Evolutionary conservation across 2,329 filamentous ascomycete genomes (phyloP), one percentile per base, ranked within the genome.

Genomic region (Dactylellina leptospora): DNA sequence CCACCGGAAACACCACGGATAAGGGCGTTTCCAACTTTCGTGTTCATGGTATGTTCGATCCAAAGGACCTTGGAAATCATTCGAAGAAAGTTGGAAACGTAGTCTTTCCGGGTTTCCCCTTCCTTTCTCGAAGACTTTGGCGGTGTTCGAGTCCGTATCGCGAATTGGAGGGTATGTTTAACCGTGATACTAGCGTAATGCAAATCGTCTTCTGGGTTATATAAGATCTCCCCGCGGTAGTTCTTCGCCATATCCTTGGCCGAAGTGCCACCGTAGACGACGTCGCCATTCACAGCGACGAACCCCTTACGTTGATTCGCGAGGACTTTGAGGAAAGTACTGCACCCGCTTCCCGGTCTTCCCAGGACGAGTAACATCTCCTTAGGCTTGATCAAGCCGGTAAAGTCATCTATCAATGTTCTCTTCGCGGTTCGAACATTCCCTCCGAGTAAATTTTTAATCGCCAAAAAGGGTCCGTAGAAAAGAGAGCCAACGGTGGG

Each of bases 351-450:
- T 0, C 91, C 90, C 0, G 91, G 91, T 72, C 87, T 85, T 25
- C 91, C 91, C 11, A 96, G 82, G 0, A 96, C 91, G 1, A 96
- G 83, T 0, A 93, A 85, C 91, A 96, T 96, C 82, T 96, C 92
- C 0, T 91, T 91, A 13, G 76, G 76, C 54, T 76, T 76, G 2
- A 72, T 61, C 48, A 76, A 63, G 42, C 76, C 76, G 5, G 69
- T 68, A 54, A 76, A 76, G 22, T 69, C 48, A 54, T 74, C 73
- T 9, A 76, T 63, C 13, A 76, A 16, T 1, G 73, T 75, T 44
- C 74, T 73, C 13, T 74, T 59, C 5, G 60, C 33, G 2, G 68
- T 55, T 22, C 59, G 58, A 13, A 30, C 27, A 4, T 45, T 38
- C 6, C 66, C 56, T 20, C 45, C 79, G 6, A 83, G 62, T 0